Base-by-base conservation (phyloP, 2,329 filamentous ascomycete species). In the Chaetomium olivaceum region DNA sequence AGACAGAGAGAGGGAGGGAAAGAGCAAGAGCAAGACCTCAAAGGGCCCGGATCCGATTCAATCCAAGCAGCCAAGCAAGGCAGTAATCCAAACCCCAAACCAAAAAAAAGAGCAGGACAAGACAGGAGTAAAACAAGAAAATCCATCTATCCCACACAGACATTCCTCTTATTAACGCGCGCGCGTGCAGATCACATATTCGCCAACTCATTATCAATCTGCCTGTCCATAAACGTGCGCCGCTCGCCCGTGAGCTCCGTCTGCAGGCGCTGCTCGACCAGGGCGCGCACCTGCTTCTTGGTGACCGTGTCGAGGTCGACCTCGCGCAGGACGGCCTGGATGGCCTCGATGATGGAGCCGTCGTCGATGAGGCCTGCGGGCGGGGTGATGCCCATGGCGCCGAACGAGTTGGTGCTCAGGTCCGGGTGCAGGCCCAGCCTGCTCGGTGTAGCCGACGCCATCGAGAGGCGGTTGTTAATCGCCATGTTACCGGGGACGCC, bases 261-360 rank as follows among this genome's bases (percentile, higher is more conserved):
- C 80, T 97, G 94, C 68, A 99, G 80, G 73, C 93, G 87, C 81
- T 97, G 93, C 80, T 99, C 95, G 14, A 97, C 93, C 54, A 98
- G 84, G 3, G 91, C 93, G 59, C 91, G 86, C 64, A 95, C 90
- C 80, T 98, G 94, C 82, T 99, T 99, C 88, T 98, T 99, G 7
- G 95, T 99, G 57, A 98, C 92, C n/a, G 86, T 94, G 76, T 99
- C 95, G 51, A 99, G 83, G 77, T 99, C 94, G 0, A 97, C 93
- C 74, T 97, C 94, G 19, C 84, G 80, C 68, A 99, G 82, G 72
- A 95, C 95, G 59, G 85, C 82, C 73, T 92, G 90, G 68, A 98
- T 94, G 1, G 91, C 91, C 67, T 96, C 91, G 21, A 92, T 84
- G 70, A 99, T 97, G 67, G 87, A 85, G 55, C 81, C 82, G 73